Base-by-base conservation (phyloP, 2,329 filamentous ascomycete species). In the Talaromyces marneffei region DNA sequence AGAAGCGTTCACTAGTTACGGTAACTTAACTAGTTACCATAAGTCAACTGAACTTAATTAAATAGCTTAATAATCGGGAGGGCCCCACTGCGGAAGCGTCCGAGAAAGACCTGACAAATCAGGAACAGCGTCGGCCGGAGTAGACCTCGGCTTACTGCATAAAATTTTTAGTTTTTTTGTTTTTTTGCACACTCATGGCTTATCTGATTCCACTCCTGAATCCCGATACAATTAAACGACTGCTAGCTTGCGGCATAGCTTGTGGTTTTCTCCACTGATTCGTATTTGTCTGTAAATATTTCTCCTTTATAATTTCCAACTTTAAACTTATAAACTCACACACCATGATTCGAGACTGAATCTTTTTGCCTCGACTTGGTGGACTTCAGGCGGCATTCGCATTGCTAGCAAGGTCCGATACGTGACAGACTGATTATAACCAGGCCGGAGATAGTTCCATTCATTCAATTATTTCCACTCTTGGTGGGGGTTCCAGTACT, bases 11-110 rank as follows among this genome's bases (percentile, higher is more conserved):
- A n/a, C n/a, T n/a, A n/a, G n/a, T n/a, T n/a, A n/a, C n/a, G n/a
- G n/a, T n/a, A n/a, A n/a, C n/a, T n/a, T n/a, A n/a, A n/a, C 29
- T 31, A 31, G 29, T 31, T 9, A 31, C 4, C 4, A 31, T 31
- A 31, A 31, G 29, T 31, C 29, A 31, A 31, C 9, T 31, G 29
- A 31, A 31, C 29, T 4, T 31, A 4, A 31, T 31, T n/a, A 29
- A 53, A 48, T 20, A 18, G n/a, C 29, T 52, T 52, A 35, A 52
- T 52, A 52, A 52, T 52, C 29, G 10, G 33, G 23, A 1, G n/a
- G 55, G 2, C 39, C n/a, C 55, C 55, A 46, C 37, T 46, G 54
- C 54, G 54, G 54, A 57, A 57, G 39, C 1, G 39, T 57, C 54
- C 54, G 54, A n/a, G 12, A n/a, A n/a, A 16, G n/a, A 10, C 54